Evolutionary conservation across 768 basidiomycete species (phyloP).

Genomic region (Boletus sensibilis): DNA sequence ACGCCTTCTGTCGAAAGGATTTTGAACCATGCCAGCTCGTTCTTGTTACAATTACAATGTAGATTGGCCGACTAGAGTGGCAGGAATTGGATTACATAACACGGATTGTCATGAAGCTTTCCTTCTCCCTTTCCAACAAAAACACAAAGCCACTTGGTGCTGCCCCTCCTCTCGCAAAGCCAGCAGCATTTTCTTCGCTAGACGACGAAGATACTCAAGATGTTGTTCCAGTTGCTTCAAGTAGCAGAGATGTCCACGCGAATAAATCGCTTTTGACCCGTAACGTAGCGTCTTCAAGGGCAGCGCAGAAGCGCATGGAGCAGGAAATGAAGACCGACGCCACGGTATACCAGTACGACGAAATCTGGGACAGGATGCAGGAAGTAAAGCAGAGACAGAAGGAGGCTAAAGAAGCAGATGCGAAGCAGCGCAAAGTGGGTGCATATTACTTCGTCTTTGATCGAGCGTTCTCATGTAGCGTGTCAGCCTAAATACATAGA

Average conservation of each 20-base stretch:
- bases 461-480: constrained; percentile 10
- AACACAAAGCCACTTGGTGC: constrained; percentile 55
- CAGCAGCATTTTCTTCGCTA: constrained; percentile 60
- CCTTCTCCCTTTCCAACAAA: constrained; percentile 69
- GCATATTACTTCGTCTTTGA: neutral
- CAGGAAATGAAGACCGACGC: constrained; percentile 76
- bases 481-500: constrained; percentile 90
- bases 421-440: constrained; percentile 75
- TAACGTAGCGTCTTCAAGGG: constrained; percentile 58
- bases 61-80: no score
- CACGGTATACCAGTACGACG: constrained; percentile 93
- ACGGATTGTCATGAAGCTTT: constrained; percentile 69
- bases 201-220: constrained; percentile 63
- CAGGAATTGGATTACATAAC: constrained; percentile 22
- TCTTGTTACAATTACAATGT: no score
- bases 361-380: constrained; percentile 96
- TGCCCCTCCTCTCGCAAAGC: constrained; percentile 52
- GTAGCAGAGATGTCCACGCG: constrained; percentile 40
- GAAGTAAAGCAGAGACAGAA: constrained; percentile 75
- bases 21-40: constrained; percentile 44
- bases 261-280: constrained; percentile 60
- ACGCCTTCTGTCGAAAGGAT: constrained; percentile 77
- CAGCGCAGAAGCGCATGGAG: constrained; percentile 72
- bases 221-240: constrained; percentile 44
- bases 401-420: constrained; percentile 70